Evolutionary conservation across 164 flowering plant species (phyloP).

Genomic region (Vitis vinifera): ASM3070453v1 NC_081819.1:22419001-22419500

Average conservation of each 20-base stretch:
- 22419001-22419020: not conserved
- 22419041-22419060: no score
- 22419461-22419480: slow-evolving; percentile 25
- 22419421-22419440: slow-evolving; percentile 68
- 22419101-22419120: not conserved
- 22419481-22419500: slow-evolving; percentile 28
- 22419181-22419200: no score
- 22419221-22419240: slow-evolving; percentile 23
- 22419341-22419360: slow-evolving; percentile 40
- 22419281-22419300: slow-evolving; percentile 96
- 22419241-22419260: slow-evolving; percentile 99
- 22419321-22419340: slow-evolving; percentile 37
- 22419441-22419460: slow-evolving; percentile 35
- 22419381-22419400: slow-evolving; percentile 36
- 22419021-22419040: no score
- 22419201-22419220: no score
- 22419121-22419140: no score
- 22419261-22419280: slow-evolving; percentile 83
- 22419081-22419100: slow-evolving; percentile 3
- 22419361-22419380: slow-evolving; percentile 56
- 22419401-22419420: slow-evolving; percentile 61
- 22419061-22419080: no score
- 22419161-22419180: not conserved
- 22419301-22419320: slow-evolving; percentile 85
- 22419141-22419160: no score